Percentiles rank a stretch among this genome's conserved stretches.
Conservation (phyloP, 2,329 filamentous ascomycete genomes). For the Drechslera avenae region DNA sequence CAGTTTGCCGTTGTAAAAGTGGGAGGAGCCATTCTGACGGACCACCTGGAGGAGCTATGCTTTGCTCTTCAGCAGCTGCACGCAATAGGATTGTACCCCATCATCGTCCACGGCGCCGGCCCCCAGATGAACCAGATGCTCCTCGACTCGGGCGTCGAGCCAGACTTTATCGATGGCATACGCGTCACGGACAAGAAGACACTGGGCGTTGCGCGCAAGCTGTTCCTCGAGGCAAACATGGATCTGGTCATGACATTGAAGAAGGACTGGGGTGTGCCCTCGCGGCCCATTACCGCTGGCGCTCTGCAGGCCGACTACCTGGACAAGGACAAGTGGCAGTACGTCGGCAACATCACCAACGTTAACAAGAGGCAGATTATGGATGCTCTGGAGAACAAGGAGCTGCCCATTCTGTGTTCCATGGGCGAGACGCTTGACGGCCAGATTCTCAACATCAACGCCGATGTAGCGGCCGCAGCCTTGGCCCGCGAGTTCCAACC, state of each 20-base stretch:
- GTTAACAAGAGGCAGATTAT: slow-evolving; percentile 92
- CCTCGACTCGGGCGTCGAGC: slow-evolving; percentile 88
- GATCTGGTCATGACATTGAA: slow-evolving; percentile 90
- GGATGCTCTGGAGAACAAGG: slow-evolving; percentile 82
- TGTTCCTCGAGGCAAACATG: slow-evolving; percentile 95
- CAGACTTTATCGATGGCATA: slow-evolving; percentile 95
- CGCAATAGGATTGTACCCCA: slow-evolving; percentile 91
- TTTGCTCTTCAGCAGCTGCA: slow-evolving; percentile 89
- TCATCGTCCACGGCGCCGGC: slow-evolving; percentile 93
- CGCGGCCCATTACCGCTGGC: slow-evolving; percentile 84
- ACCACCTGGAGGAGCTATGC: slow-evolving; percentile 90
- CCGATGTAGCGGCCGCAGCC: slow-evolving; percentile 93
- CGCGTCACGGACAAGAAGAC: slow-evolving; percentile 96
- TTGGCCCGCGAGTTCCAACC: slow-evolving; percentile 87
- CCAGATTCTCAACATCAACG: slow-evolving; percentile 95
- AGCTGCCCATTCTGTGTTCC: slow-evolving; percentile 90
- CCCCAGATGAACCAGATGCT: slow-evolving; percentile 93
- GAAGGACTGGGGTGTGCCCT: slow-evolving; percentile 79
- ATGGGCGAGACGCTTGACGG: slow-evolving; percentile 94
- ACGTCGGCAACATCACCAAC: slow-evolving; percentile 92
- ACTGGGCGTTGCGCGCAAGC: slow-evolving; percentile 82
- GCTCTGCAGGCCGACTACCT: slow-evolving; percentile 94
- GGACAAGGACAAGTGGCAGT: slow-evolving; percentile 93
- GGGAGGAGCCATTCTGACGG: slow-evolving; percentile 91
- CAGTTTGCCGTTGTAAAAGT: slow-evolving; percentile 99